A percentile compares a stretch with the other conserved stretches of the same genome.
Conservation (phyloP, 2,329 filamentous ascomycete genomes). For the Clonostachys chloroleuca region DNA sequence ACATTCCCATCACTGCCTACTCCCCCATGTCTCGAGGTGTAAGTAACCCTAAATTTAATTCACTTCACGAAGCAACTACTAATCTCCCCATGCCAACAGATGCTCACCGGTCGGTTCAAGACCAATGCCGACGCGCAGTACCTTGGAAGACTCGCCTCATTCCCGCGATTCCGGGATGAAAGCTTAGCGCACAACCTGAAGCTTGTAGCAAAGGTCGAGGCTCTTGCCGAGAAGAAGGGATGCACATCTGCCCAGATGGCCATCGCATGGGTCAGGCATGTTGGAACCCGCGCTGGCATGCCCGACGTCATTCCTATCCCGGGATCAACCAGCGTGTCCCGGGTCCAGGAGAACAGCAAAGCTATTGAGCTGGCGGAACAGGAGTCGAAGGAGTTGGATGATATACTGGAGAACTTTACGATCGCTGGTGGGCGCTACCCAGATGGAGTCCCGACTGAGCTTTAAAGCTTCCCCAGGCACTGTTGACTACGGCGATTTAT, state of each 20-base stretch:
- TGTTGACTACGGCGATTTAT: too few relatives aligned
- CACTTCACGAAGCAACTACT: too few relatives aligned
- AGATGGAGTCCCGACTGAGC: constrained; percentile 9
- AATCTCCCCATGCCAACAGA: too few relatives aligned
- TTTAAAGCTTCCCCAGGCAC: too few relatives aligned
- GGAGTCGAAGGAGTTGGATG: constrained; percentile 47
- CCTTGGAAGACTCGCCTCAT: constrained; percentile 35
- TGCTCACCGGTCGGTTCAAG: constrained; percentile 49
- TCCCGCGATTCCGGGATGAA: constrained; percentile 57
- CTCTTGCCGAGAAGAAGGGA: constrained; percentile 54
- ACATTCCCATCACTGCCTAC: constrained; percentile 69
- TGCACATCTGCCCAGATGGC: constrained; percentile 61
- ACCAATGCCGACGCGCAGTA: constrained; percentile 49
- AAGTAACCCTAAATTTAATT: too few relatives aligned
- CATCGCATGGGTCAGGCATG: constrained; percentile 54
- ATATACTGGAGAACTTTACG: constrained; percentile 40
- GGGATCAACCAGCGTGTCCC: constrained; percentile 50
- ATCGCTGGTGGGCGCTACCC: constrained; percentile 45
- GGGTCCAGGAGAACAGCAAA: constrained; percentile 58
- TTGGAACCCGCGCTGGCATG: constrained; percentile 46
- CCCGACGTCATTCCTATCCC: constrained; percentile 62
- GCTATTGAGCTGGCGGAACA: constrained; percentile 40
- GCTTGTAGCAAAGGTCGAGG: constrained; percentile 52
- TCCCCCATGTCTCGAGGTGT: constrained; percentile 61
- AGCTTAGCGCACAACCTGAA: constrained; percentile 60